These are phyloP conservation scores for Plantago ovata DNA, from an alignment of 257 asterid species.

Conservation along the genomic window DNA sequence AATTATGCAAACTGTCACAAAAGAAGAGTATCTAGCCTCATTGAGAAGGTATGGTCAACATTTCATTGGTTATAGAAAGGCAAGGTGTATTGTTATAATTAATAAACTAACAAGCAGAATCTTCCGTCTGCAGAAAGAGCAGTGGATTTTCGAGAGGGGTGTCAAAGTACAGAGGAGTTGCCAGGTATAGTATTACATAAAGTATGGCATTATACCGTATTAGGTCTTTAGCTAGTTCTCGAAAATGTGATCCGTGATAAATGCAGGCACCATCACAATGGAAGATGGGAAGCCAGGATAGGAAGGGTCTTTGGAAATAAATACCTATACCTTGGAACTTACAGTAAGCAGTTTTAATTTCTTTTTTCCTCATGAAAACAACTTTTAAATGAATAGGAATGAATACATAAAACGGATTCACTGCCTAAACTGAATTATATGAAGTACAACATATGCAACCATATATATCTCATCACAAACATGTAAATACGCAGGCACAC, in stretches of 20 bases:
- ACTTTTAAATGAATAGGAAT: neutral
- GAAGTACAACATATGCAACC: too few species aligned
- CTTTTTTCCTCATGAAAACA: neutral
- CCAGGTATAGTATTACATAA: slow-evolving; percentile 24
- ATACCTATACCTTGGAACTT: slow-evolving; percentile 65
- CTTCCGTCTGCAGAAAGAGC: slow-evolving; percentile 34
- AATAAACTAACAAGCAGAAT: slow-evolving; percentile 5
- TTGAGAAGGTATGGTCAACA: slow-evolving; percentile 19
- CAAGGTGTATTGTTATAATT: neutral
- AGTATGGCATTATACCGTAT: neutral
- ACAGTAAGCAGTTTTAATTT: slow-evolving; percentile 29
- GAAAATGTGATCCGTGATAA: neutral
- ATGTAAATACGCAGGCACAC: slow-evolving; percentile 22
- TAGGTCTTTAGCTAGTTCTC: neutral
- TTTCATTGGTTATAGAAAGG: neutral
- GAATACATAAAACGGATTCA: too few species aligned
- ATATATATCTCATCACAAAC: too few species aligned
- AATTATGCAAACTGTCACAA: slow-evolving; percentile 43
- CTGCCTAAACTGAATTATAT: too few species aligned
- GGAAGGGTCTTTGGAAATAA: slow-evolving; percentile 62
- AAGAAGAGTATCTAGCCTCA: slow-evolving; percentile 50
- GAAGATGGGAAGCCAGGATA: slow-evolving; percentile 72
- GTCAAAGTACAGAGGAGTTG: slow-evolving; percentile 40
- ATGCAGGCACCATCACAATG: slow-evolving; percentile 24
- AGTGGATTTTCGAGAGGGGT: slow-evolving; percentile 50